Percentiles rank a stretch among this genome's conserved stretches.
Conservation (phyloP, 331 rosid genomes). For the Arachis monticola region DNA sequence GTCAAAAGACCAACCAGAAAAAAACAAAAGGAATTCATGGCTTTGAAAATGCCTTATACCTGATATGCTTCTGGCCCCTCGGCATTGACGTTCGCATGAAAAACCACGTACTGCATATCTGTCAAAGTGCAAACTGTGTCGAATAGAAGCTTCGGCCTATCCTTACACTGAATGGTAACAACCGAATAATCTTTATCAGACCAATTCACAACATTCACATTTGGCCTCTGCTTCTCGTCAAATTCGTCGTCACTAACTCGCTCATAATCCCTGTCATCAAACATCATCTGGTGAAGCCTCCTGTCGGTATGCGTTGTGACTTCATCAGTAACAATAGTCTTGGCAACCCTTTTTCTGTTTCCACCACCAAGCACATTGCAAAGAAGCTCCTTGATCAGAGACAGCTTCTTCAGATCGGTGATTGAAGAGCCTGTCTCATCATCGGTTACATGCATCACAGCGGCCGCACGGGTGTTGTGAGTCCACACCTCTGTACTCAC, state of each 20-base stretch:
- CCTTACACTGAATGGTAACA: conserved; percentile 78
- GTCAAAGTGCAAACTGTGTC: conserved; percentile 95
- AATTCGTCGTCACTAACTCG: conserved; percentile 51
- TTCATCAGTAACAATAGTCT: conserved; percentile 74
- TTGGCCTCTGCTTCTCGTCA: conserved; percentile 72
- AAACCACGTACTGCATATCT: conserved; percentile 95
- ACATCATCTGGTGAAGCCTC: conserved; percentile 98
- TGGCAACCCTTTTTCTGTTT: conserved; percentile 67
- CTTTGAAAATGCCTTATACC: conserved; percentile 49
- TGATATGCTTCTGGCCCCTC: conserved; percentile 93
- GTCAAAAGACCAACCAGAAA: conserved; percentile 13
- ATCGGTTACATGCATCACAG: conserved; percentile 79
- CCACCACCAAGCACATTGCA: conserved; percentile 93
- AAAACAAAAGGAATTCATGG: conserved; percentile 25
- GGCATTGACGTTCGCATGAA: conserved; percentile 86
- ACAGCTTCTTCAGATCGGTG: conserved; percentile 68
- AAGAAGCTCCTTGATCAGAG: conserved; percentile 68
- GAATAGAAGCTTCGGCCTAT: conserved; percentile 93
- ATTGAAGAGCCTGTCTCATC: conserved; percentile 76
- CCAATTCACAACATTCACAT: conserved; percentile 90
- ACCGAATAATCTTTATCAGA: conserved; percentile 84
- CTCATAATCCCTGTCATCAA: conserved; percentile 90
- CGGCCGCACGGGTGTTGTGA: conserved; percentile 83
- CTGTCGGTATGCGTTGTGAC: conserved; percentile 74
- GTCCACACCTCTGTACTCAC: conserved; percentile 95